A percentile compares a stretch with the other conserved stretches of the same genome.
These are phyloP conservation scores for Scheffersomyces lignicola DNA, from an alignment of 1,139 yeast species.

Conservation along the genomic window DNA sequence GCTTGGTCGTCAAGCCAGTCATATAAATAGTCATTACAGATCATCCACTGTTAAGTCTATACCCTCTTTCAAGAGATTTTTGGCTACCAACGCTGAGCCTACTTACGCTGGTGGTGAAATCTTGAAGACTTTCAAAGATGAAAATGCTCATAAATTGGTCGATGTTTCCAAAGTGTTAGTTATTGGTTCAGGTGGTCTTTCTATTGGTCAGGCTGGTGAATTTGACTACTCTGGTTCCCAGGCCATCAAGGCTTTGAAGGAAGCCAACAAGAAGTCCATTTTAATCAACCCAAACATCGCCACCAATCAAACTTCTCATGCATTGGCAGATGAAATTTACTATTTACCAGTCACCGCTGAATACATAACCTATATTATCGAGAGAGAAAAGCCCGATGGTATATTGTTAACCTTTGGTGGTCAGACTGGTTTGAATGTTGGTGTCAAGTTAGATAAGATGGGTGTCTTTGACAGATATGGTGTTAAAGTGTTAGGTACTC, in stretches of 20 bases:
- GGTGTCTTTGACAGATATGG: conserved; percentile 90
- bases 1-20: conserved; percentile 1
- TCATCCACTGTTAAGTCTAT: too few relatives aligned
- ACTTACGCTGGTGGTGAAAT: conserved; percentile 33
- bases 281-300: conserved; percentile 97
- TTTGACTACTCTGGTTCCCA: conserved; percentile 98
- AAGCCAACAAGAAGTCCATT: conserved; percentile 81
- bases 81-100: background rate
- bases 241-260: conserved; percentile 93
- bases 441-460: conserved; percentile 89
- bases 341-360: conserved; percentile 96
- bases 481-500: conserved; percentile 95
- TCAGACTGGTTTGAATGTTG: conserved; percentile 95
- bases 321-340: conserved; percentile 92
- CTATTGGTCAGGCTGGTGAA: conserved; percentile 99
- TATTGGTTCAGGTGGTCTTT: conserved; percentile 96
- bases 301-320: conserved; percentile 94
- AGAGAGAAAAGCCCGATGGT: conserved; percentile 95
- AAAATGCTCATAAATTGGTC: conserved; percentile 63
- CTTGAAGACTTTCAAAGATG: conserved; percentile 34
- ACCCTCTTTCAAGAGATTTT: background rate
- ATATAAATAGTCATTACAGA: background rate
- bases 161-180: conserved; percentile 88
- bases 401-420: conserved; percentile 96
- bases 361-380: conserved; percentile 89